phyloP scores from a whole-genome alignment of 805 yeast genomes.

The Candida berthetii region DNA sequence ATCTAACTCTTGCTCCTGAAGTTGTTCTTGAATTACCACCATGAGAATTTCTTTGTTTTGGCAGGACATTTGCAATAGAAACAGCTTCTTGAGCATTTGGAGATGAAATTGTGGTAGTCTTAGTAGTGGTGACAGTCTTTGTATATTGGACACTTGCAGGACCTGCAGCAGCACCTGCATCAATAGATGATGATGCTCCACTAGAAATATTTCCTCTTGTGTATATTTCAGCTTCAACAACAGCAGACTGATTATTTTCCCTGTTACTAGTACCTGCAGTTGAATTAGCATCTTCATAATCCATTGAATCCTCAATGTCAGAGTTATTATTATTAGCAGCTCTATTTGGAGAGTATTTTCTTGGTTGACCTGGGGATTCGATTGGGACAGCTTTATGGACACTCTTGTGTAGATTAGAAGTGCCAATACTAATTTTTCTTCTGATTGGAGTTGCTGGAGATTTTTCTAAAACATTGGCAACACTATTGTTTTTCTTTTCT shows the following conservation, averaged over 20 bases:
- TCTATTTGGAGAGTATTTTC: constrained; percentile 46
- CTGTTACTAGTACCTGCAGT: constrained; percentile 10
- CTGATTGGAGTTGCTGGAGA: constrained; percentile 73
- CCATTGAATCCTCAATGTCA: constrained; percentile 22
- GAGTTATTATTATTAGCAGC: constrained; percentile 14
- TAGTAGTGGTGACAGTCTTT: constrained; percentile 21
- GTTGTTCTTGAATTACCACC: constrained; percentile 9
- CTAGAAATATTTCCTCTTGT: constrained; percentile 1
- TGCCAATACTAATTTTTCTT: constrained; percentile 58
- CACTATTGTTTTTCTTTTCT: constrained; percentile 18
- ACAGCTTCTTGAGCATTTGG: constrained; percentile 19
- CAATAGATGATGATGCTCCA: constrained; percentile 1
- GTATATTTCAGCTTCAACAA: constrained; percentile 5
- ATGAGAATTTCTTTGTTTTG: constrained; percentile 14
- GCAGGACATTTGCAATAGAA: constrained; percentile 10
- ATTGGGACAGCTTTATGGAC: constrained; percentile 78
- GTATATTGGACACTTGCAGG: constrained; percentile 18
- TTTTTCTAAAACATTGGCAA: background rate
- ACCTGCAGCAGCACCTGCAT: no score
- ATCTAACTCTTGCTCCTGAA: constrained; percentile 24
- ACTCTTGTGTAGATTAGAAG: constrained; percentile 59
- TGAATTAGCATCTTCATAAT: constrained; percentile 17
- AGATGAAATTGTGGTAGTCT: constrained; percentile 22
- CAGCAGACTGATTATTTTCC: constrained; percentile 9
- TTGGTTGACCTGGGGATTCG: constrained; percentile 96